Base-by-base conservation (phyloP, 2,329 filamentous ascomycete species). In the Ilyonectria mors-panacis region DNA sequence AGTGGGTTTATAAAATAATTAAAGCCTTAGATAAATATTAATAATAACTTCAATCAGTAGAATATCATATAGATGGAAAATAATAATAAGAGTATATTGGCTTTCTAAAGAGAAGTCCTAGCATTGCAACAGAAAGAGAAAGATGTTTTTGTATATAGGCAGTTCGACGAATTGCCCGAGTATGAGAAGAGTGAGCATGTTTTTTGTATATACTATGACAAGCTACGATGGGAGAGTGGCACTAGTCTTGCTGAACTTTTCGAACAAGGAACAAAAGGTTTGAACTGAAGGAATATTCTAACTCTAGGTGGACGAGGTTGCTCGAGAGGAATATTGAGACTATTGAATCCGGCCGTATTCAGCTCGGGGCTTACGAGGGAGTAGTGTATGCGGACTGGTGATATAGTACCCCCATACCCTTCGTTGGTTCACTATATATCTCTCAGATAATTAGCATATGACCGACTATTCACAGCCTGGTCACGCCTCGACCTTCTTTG, bases 1-100 rank as follows among this genome's bases (percentile, higher is more conserved):
- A 86, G 84, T 0, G 89, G 89, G 0, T 78, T 78, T 19, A 70
- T 73, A 1, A 6, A 55, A 0, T 63, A 55, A 15, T 12, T 3
- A 0, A 68, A 64, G 2, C 72, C 75, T 1, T 78, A 77, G 77
- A 78, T 78, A 75, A 59, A 67, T 0, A 59, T 75, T 3, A 76
- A 78, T 17, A 71, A 77, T 2, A 71, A 77, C 15, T 76, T 63
- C 1, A 6, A 13, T 0, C 2, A 70, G 2, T 73, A 67, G 63
- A 78, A 78, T 6, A 73, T 75, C 19, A 55, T 48, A 0, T 4
- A 54, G 0, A 74, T 75, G 30, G 64, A 67, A 17, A 39, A 56
- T 0, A 68, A 76, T 0, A 0, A 21, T 0, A 50, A 66, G 2
- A 75, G 74, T 13, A 70, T 76, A 1, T 54, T 77, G 1, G 56